phyloP scores from a whole-genome alignment of 805 yeast genomes.

The Yamadazyma laniorum region DNA sequence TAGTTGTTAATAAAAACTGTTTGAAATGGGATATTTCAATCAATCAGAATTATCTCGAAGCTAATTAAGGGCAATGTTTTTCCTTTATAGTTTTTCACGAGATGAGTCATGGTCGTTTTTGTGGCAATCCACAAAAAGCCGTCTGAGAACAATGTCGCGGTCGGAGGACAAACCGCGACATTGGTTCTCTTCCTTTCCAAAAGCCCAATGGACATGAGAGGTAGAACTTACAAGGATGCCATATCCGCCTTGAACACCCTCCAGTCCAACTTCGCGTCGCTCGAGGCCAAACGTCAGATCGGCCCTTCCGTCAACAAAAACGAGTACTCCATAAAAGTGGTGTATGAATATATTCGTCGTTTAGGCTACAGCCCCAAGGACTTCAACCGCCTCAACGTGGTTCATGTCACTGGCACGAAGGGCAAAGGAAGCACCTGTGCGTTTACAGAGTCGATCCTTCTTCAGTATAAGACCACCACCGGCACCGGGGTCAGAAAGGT shows the following conservation, averaged over 20 bases:
- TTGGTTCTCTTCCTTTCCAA: too few relatives aligned
- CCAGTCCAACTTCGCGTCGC: constrained; percentile 87
- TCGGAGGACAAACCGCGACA: too few relatives aligned
- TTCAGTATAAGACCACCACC: constrained; percentile 46
- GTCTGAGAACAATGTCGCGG: too few relatives aligned
- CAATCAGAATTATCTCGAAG: too few relatives aligned
- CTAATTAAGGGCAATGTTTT: not conserved
- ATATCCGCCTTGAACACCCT: constrained; percentile 77
- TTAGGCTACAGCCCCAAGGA: constrained; percentile 52
- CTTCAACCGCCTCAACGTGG: constrained; percentile 69
- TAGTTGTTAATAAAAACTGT: too few relatives aligned
- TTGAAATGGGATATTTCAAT: too few relatives aligned
- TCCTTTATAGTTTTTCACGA: not conserved
- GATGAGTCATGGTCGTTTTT: not conserved
- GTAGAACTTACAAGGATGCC: constrained; percentile 60
- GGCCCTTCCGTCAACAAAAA: constrained; percentile 58
- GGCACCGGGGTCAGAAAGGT: constrained; percentile 48
- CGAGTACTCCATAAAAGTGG: constrained; percentile 75
- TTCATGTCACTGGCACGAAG: constrained; percentile 96
- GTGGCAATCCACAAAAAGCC: too few relatives aligned
- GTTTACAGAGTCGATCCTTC: constrained; percentile 76
- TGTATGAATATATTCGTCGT: constrained; percentile 47
- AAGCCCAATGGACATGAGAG: constrained; percentile 10
- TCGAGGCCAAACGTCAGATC: constrained; percentile 74
- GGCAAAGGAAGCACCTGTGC: constrained; percentile 99